A percentile compares a stretch with the other conserved stretches of the same genome.
Conservation (phyloP, 1,284 basidiomycete species). For the Anthracocystis panici-leucophaei region DNA sequence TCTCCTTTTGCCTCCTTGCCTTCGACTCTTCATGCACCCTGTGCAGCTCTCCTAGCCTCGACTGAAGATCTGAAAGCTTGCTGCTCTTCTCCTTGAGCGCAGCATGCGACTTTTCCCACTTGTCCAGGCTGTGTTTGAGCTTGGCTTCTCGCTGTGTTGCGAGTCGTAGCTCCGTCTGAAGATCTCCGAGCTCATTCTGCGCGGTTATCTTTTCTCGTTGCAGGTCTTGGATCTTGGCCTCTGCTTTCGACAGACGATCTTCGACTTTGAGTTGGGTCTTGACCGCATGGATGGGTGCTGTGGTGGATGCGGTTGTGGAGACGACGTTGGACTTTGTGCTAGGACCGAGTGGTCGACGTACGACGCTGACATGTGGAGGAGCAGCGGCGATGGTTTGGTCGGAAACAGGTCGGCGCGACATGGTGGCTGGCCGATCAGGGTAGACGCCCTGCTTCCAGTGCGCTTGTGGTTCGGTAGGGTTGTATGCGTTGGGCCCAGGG, state of each 20-base stretch:
- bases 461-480: constrained; percentile 14
- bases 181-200: constrained; percentile 42
- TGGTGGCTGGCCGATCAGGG: constrained; percentile 21
- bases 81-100: constrained; percentile 45
- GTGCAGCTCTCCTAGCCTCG: constrained; percentile 38
- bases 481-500: constrained; percentile 15
- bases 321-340: constrained; percentile 37
- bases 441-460: constrained; percentile 28
- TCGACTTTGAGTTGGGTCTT: constrained; percentile 42
- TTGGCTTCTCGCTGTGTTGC: constrained; percentile 50
- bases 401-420: constrained; percentile 24
- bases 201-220: constrained; percentile 27
- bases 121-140: constrained; percentile 40
- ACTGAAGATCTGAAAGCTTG: constrained; percentile 31
- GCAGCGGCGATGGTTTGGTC: neutral
- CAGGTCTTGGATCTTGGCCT: constrained; percentile 34
- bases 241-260: constrained; percentile 32
- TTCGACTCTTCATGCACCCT: constrained; percentile 50
- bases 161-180: constrained; percentile 49
- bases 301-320: constrained; percentile 7
- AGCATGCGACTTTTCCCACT: constrained; percentile 44
- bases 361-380: constrained; percentile 26
- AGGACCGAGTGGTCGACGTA: constrained; percentile 34
- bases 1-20: constrained; percentile 39
- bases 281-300: constrained; percentile 8